phyloP scores from a whole-genome alignment of 1,284 basidiomycete species.

The Ceratobasidium sp. region DNA sequence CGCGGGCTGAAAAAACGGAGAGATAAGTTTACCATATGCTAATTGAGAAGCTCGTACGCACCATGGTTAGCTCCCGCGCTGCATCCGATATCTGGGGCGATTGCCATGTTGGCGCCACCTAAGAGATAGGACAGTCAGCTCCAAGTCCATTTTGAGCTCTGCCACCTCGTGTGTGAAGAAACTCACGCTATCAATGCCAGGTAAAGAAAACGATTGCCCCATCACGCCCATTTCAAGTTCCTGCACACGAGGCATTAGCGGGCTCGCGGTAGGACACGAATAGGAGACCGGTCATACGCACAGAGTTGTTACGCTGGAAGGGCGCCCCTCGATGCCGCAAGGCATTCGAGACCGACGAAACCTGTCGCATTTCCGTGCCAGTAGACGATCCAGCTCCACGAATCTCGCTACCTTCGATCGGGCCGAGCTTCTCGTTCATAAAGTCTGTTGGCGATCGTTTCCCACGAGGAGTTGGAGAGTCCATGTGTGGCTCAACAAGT shows the following conservation, averaged over 20 bases:
- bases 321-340: constrained; percentile 27
- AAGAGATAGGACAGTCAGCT: constrained; percentile 14
- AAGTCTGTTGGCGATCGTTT: constrained; percentile 24
- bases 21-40: not conserved
- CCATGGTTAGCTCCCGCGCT: constrained; percentile 4
- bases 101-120: constrained; percentile 22
- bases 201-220: constrained; percentile 31
- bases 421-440: constrained; percentile 37
- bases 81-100: constrained; percentile 2
- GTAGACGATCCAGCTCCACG: constrained; percentile 23
- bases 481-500: constrained; percentile 34
- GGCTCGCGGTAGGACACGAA: constrained; percentile 11
- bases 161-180: constrained; percentile 22
- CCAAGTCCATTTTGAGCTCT: constrained; percentile 11
- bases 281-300: constrained; percentile 7
- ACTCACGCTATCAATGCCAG: constrained; percentile 34
- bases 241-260: constrained; percentile 46
- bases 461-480: constrained; percentile 28
- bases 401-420: not conserved
- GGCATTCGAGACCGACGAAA: constrained; percentile 17
- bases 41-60: constrained; percentile 7
- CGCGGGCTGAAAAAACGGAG: not conserved
- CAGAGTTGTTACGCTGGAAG: constrained; percentile 37
- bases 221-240: constrained; percentile 41
- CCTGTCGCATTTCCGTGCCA: constrained; percentile 40